A percentile compares a stretch with the other conserved stretches of the same genome.
phyloP scores from a whole-genome alignment of 495 filamentous ascomycete genomes.

The Tuber microsphaerosporum region DNA sequence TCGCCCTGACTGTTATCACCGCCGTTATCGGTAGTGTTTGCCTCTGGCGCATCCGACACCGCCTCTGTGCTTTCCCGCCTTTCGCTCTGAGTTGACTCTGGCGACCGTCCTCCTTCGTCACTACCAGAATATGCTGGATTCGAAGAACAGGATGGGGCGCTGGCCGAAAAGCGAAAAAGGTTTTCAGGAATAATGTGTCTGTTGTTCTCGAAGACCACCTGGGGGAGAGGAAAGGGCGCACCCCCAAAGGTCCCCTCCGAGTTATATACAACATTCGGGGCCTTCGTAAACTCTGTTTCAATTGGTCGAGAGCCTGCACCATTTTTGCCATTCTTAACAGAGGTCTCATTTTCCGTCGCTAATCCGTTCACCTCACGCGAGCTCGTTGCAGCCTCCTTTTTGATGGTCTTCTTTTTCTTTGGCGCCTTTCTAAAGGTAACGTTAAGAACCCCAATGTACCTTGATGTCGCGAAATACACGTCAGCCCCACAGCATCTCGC shows the following conservation, averaged over 20 bases:
- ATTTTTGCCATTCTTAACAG: slow-evolving; percentile 2
- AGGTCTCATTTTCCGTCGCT: slow-evolving; percentile 3
- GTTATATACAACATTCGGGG: slow-evolving; percentile 27
- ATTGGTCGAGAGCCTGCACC: slow-evolving; percentile 9
- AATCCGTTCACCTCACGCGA: slow-evolving; percentile 16
- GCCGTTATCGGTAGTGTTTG: slow-evolving; percentile 1
- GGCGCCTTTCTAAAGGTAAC: slow-evolving; percentile 86
- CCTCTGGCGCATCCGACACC: slow-evolving; percentile 2
- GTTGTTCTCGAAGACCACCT: slow-evolving; percentile 92
- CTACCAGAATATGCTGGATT: slow-evolving; percentile 20
- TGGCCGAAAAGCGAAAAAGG: slow-evolving; percentile 52
- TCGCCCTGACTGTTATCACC: slow-evolving; percentile 10
- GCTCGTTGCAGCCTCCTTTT: slow-evolving; percentile 20
- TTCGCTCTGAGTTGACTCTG: background rate
- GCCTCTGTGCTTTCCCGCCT: slow-evolving; percentile 9
- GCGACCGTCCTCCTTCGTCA: background rate
- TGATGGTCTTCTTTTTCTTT: slow-evolving; percentile 45
- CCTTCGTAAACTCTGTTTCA: slow-evolving; percentile 19
- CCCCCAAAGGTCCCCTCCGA: slow-evolving; percentile 30
- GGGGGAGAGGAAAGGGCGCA: slow-evolving; percentile 56
- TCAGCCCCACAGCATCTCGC: slow-evolving; percentile 40
- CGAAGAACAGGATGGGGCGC: slow-evolving; percentile 35
- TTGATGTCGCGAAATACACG: slow-evolving; percentile 45
- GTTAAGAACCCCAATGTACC: slow-evolving; percentile 95
- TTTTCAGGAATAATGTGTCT: slow-evolving; percentile 87